phyloP scores from a whole-genome alignment of 495 filamentous ascomycete species.

The Cryomyces minteri region DNA sequence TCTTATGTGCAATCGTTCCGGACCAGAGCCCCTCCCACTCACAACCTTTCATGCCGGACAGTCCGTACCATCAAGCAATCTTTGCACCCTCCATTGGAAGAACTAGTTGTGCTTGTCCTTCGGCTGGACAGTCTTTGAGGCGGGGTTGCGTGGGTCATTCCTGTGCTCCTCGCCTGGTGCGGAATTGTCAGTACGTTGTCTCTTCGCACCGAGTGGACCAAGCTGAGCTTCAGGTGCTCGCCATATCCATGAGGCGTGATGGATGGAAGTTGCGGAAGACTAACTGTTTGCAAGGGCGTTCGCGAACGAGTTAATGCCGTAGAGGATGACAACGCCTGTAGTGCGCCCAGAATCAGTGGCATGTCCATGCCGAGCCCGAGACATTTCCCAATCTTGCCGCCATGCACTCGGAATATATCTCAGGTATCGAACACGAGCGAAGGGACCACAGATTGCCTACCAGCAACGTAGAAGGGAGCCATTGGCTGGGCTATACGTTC shows the following conservation, averaged over 20 bases:
- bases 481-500: constrained; percentile 59
- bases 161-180: constrained; percentile 69
- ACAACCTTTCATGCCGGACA: not conserved
- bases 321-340: constrained; percentile 61
- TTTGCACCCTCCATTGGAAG: not conserved
- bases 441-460: constrained; percentile 35
- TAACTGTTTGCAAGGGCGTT: constrained; percentile 53
- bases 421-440: not conserved
- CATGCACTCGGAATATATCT: not conserved
- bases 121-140: constrained; percentile 26
- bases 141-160: constrained; percentile 88
- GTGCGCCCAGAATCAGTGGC: constrained; percentile 1
- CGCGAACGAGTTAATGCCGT: constrained; percentile 68
- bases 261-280: constrained; percentile 18
- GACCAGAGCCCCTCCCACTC: not conserved
- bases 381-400: too few relatives aligned
- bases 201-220: not conserved
- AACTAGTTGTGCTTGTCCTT: not conserved
- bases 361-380: not conserved
- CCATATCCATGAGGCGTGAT: not conserved
- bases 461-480: constrained; percentile 83
- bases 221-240: not conserved
- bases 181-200: not conserved
- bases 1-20: not conserved
- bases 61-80: not conserved